Conservation (phyloP, 139 green algal species). For the Nannochloris sp. region DNA sequence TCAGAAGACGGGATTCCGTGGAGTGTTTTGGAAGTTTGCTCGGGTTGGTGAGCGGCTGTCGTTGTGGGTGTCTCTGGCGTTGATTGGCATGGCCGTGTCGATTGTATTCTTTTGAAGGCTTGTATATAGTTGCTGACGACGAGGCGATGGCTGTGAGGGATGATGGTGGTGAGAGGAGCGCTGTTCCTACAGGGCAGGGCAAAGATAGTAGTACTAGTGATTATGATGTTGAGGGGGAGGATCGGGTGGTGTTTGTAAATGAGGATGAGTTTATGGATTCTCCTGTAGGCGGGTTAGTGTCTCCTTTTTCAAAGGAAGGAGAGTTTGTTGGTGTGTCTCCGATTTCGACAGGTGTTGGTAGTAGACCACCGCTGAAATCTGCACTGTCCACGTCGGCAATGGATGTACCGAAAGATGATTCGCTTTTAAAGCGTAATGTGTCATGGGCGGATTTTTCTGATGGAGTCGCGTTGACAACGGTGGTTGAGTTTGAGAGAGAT, state of each 20-base stretch:
- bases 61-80: constrained; percentile 60
- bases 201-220: too few species aligned
- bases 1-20: constrained; percentile 42
- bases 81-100: constrained; percentile 54
- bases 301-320: too few species aligned
- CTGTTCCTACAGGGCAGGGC: too few species aligned
- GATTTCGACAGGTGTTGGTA: too few species aligned
- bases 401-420: background rate
- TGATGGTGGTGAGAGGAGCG: too few species aligned
- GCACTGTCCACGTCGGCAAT: background rate
- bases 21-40: constrained; percentile 83
- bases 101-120: constrained; percentile 36
- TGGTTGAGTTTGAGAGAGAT: constrained; percentile 7
- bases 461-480: background rate
- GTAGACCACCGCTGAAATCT: background rate
- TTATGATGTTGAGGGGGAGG: too few species aligned
- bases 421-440: constrained; percentile 6
- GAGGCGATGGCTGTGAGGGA: too few species aligned
- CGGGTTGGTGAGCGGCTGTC: constrained; percentile 70
- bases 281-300: too few species aligned
- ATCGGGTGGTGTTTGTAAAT: too few species aligned
- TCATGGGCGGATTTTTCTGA: constrained; percentile 12
- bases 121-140: too few species aligned
- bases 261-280: too few species aligned
- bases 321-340: too few species aligned